Evolutionary conservation across 495 filamentous ascomycete species (phyloP), one percentile per base, ranked within the genome.

Genomic region (Penicillium silybi): DNA sequence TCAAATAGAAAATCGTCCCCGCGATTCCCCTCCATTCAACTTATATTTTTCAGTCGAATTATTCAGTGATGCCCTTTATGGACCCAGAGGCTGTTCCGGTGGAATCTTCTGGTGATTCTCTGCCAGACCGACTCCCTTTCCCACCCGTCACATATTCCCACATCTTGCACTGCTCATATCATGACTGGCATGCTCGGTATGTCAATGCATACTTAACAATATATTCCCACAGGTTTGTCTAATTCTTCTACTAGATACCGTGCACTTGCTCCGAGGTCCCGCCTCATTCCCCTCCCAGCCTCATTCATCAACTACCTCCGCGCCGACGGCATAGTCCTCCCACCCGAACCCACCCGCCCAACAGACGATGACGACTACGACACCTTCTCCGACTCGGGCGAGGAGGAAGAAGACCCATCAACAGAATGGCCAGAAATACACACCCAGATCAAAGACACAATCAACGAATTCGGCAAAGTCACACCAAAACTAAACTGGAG

Each of bases 401-500:
- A 78, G 8, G 75, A 75, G 52, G 67, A 74, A n/a, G 51, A 64
- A 7, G 82, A 87, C 38, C 81, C 85, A 0, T 85, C 82, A 2
- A 62, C 58, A 18, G 69, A 70, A 26, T 87, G 85, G 83, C 79
- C 77, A 6, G 85, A 88, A 17, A 79, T 92, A 2, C 95, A 99
- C 69, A 65, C 80, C 34, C 65, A 80, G 43, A 86, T 99, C 63
- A 86, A 85, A 67, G 65, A 76, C 15, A 86, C 83, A 4, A 96
- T 99, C 56, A 61, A 78, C 3, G 83, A 88, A 49, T 79, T 97
- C 27, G 92, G 93, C 51, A 83, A 82, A 27, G 91, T 91, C 0
- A 81, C 83, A 0, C 95, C 95, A 2, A 99, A 99, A 62, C 75
- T 99, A 20, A 96, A 97, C 75, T 99, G 93, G 93, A 96, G 91